A percentile compares a stretch with the other conserved stretches of the same genome.
phyloP scores from a whole-genome alignment of 2,329 filamentous ascomycete genomes.

The Clonostachys rosea region DNA sequence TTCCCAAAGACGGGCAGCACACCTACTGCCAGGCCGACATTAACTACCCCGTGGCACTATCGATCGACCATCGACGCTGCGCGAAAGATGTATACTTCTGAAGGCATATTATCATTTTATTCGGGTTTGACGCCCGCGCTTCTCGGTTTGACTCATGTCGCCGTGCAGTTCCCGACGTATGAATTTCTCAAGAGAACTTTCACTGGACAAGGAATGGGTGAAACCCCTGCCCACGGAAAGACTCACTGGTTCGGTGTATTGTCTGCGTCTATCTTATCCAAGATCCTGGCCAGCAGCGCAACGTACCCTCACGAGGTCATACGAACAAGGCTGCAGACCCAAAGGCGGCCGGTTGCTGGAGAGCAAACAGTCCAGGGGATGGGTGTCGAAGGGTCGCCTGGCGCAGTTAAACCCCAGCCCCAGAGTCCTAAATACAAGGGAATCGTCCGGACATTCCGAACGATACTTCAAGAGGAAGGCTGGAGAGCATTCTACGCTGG shows the following conservation, averaged over 20 bases:
- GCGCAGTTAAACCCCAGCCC: constrained; percentile 7
- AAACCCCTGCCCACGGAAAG: constrained; percentile 34
- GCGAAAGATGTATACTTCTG: constrained; percentile 89
- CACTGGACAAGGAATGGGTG: constrained; percentile 84
- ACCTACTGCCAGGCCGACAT: constrained; percentile 47
- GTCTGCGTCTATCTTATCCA: constrained; percentile 86
- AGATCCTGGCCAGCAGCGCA: constrained; percentile 87
- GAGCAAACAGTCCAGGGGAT: constrained; percentile 46
- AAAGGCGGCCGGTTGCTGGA: constrained; percentile 65
- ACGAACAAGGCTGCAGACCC: constrained; percentile 88
- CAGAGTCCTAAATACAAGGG: constrained; percentile 63
- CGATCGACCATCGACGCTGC: constrained; percentile 84
- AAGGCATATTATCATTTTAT: constrained; percentile 89
- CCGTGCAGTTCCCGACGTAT: constrained; percentile 95
- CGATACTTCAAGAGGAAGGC: constrained; percentile 85
- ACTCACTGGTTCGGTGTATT: constrained; percentile 79
- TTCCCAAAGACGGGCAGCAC: constrained; percentile 47
- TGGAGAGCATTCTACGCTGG: constrained; percentile 97
- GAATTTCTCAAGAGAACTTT: constrained; percentile 89
- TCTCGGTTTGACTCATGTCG: constrained; percentile 88
- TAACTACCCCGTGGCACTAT: constrained; percentile 84
- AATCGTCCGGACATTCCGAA: constrained; percentile 74
- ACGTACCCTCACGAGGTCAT: constrained; percentile 98
- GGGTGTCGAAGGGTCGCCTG: constrained; percentile 28
- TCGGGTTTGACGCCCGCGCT: constrained; percentile 90